A percentile compares a stretch with the other conserved stretches of the same genome.
Conservation (phyloP, 1,284 basidiomycete genomes). For the Puccinia horiana region DNA sequence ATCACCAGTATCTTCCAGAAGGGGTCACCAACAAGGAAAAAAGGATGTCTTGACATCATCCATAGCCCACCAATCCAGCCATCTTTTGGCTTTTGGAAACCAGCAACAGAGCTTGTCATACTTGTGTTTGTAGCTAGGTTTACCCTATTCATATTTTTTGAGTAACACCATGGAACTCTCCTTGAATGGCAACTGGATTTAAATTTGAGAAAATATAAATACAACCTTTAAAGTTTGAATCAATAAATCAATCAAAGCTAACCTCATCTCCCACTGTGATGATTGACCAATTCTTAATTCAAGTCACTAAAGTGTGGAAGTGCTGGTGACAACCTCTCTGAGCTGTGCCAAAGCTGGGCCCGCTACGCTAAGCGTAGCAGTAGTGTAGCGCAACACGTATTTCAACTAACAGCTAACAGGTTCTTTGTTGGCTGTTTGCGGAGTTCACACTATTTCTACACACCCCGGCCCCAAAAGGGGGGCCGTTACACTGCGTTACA, state of each 20-base stretch:
- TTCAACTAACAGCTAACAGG: too few relatives aligned
- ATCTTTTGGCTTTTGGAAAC: background rate
- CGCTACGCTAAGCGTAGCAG: too few relatives aligned
- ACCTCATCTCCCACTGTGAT: background rate
- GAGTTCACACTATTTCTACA: too few relatives aligned
- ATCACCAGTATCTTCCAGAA: background rate
- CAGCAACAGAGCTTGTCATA: background rate
- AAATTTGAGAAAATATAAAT: background rate
- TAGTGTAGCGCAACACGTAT: too few relatives aligned
- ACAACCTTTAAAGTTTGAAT: background rate
- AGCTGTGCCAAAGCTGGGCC: too few relatives aligned
- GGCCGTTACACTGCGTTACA: too few relatives aligned
- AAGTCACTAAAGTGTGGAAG: background rate
- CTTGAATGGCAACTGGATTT: background rate
- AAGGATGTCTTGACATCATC: background rate
- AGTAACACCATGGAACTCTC: background rate
- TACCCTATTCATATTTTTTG: background rate
- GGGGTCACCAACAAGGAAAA: background rate
- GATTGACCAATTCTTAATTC: background rate
- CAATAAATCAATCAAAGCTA: too few relatives aligned
- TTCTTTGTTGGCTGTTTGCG: too few relatives aligned
- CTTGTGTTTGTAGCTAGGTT: background rate
- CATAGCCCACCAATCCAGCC: constrained; percentile 18
- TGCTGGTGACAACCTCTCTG: constrained; percentile 31
- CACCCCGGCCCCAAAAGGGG: too few relatives aligned